Percentiles rank a stretch among this genome's conserved stretches.
Evolutionary conservation across 129 eudicot genomes (phyloP).

Genomic region (Oenanthe sinensis): DNA sequence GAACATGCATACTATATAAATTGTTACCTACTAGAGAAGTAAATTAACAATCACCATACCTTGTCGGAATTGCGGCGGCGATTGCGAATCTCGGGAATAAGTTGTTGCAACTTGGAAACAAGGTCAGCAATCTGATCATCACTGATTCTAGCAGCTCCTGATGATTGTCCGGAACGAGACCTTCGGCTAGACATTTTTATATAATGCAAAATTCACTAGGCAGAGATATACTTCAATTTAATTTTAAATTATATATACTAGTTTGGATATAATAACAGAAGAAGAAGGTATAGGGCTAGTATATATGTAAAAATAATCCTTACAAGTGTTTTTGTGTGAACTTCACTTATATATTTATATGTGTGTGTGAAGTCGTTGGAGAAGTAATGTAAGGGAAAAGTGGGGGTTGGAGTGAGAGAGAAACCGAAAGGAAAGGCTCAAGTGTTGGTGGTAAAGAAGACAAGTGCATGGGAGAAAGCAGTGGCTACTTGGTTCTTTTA

Average conservation of each 20-base stretch:
- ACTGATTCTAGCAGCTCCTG: conserved; percentile 44
- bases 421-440: conserved; percentile 7
- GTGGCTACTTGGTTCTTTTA: conserved; percentile 32
- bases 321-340: background rate
- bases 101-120: conserved; percentile 74
- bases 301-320: background rate
- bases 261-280: background rate
- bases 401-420: conserved; percentile 24
- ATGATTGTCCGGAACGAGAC: conserved; percentile 65
- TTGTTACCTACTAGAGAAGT: background rate
- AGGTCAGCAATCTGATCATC: conserved; percentile 90
- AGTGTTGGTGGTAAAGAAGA: conserved; percentile 44
- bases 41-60: conserved; percentile 25
- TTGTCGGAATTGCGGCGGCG: conserved; percentile 60
- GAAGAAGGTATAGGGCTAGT: background rate
- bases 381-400: conserved; percentile 17
- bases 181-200: conserved; percentile 83
- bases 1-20: background rate
- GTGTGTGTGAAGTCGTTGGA: background rate
- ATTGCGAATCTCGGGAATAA: conserved; percentile 65
- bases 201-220: background rate
- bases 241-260: background rate
- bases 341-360: background rate
- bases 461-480: conserved; percentile 50
- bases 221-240: background rate